phyloP scores from a whole-genome alignment of 2,329 filamentous ascomycete species.

The Verticillium isaacii region DNA sequence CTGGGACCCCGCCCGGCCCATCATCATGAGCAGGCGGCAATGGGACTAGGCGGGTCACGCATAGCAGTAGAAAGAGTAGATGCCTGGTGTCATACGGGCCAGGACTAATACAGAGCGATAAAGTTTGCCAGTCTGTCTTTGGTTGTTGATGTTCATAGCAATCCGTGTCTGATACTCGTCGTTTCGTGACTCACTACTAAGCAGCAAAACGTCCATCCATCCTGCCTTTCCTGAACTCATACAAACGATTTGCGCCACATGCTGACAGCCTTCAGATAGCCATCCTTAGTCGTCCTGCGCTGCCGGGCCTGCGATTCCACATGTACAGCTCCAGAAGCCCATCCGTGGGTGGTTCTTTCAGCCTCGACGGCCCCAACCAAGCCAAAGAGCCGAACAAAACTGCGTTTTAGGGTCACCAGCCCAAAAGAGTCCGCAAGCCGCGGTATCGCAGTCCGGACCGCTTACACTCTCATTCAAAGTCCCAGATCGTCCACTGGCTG shows the following conservation, averaged over 20 bases:
- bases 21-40: conserved; percentile 65
- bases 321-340: not conserved
- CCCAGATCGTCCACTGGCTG: not conserved
- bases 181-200: not conserved
- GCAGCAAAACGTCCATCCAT: not conserved
- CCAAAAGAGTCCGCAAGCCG: not conserved
- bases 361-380: too few species aligned
- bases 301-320: too few species aligned
- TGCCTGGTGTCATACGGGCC: too few species aligned
- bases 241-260: not conserved
- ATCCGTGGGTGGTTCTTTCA: not conserved
- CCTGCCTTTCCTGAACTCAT: not conserved
- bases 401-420: not conserved
- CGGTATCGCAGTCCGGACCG: not conserved
- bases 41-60: conserved; percentile 32
- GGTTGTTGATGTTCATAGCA: too few species aligned
- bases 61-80: too few species aligned
- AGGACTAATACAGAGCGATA: too few species aligned
- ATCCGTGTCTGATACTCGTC: not conserved
- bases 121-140: not conserved
- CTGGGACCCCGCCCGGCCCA: conserved; percentile 91
- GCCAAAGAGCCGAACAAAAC: not conserved
- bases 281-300: not conserved
- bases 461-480: not conserved
- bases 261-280: not conserved